Evolutionary conservation across 768 basidiomycete species (phyloP).

Genomic region (Leccinellum luteum): DNA sequence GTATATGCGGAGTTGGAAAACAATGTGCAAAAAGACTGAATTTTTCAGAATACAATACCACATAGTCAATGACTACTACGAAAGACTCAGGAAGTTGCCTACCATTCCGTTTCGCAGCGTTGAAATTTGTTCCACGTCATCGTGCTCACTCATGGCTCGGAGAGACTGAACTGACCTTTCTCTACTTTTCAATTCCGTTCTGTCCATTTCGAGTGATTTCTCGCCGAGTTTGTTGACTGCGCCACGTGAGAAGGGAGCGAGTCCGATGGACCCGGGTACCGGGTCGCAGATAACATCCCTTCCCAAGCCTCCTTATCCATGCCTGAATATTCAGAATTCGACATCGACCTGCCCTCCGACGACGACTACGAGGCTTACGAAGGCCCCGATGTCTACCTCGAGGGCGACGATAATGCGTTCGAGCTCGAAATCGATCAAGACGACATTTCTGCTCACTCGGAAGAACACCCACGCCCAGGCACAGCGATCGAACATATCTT

Average conservation of each 20-base stretch:
- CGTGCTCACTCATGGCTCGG: not conserved
- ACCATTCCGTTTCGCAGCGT: not conserved
- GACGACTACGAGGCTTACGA: conserved; percentile 35
- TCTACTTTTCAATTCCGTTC: not conserved
- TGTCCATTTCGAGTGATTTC: not conserved
- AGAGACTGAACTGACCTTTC: not conserved
- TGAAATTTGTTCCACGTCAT: not conserved
- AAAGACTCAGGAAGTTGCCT: too few species aligned
- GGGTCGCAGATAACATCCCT: not conserved
- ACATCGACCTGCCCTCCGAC: conserved; percentile 16
- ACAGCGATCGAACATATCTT: conserved; percentile 27
- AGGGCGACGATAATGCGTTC: conserved; percentile 34
- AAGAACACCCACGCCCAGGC: not conserved
- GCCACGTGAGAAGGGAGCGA: conserved; percentile 4
- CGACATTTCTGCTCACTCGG: conserved; percentile 6
- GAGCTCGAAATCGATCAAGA: conserved; percentile 34
- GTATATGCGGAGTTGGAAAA: conserved; percentile 30
- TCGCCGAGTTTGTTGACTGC: not conserved
- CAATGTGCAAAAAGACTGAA: not conserved
- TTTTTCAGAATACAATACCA: not conserved
- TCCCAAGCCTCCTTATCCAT: conserved; percentile 9
- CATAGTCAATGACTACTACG: not conserved
- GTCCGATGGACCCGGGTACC: not conserved
- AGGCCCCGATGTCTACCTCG: conserved; percentile 35
- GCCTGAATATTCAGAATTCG: conserved; percentile 20